phyloP scores from a whole-genome alignment of 108 stramenopile species.

The Discostella stelligeroides region DNA sequence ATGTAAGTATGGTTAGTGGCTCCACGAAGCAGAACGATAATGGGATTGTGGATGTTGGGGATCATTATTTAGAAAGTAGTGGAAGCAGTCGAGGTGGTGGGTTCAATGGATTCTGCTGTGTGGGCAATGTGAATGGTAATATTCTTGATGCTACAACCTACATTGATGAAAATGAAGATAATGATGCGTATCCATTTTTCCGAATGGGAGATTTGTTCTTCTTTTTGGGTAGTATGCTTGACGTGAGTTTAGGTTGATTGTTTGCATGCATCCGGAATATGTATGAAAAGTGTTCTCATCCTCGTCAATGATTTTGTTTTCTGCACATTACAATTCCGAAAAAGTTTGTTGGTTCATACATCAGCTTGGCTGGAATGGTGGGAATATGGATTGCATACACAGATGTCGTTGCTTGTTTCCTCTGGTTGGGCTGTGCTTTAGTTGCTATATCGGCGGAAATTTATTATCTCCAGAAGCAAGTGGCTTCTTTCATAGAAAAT shows the following conservation, averaged over 20 bases:
- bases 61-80: too few relatives aligned
- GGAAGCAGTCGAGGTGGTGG: too few relatives aligned
- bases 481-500: not conserved
- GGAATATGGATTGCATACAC: conserved; percentile 2
- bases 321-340: too few relatives aligned
- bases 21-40: too few relatives aligned
- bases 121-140: too few relatives aligned
- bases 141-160: too few relatives aligned
- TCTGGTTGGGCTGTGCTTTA: conserved; percentile 14
- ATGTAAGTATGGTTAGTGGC: not conserved
- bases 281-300: too few relatives aligned
- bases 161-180: too few relatives aligned
- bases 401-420: conserved; percentile 12
- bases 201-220: conserved; percentile 1
- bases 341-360: not conserved
- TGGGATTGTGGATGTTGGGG: too few relatives aligned
- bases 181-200: not conserved
- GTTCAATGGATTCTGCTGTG: too few relatives aligned
- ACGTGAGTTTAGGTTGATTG: not conserved
- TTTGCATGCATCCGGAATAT: too few relatives aligned
- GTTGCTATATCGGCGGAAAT: conserved; percentile 2
- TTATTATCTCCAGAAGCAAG: conserved; percentile 1
- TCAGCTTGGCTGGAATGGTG: not conserved
- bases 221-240: conserved; percentile 9
- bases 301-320: too few relatives aligned